phyloP scores from a whole-genome alignment of 2,329 filamentous ascomycete genomes.

The Trichophyton benhamiae region DNA sequence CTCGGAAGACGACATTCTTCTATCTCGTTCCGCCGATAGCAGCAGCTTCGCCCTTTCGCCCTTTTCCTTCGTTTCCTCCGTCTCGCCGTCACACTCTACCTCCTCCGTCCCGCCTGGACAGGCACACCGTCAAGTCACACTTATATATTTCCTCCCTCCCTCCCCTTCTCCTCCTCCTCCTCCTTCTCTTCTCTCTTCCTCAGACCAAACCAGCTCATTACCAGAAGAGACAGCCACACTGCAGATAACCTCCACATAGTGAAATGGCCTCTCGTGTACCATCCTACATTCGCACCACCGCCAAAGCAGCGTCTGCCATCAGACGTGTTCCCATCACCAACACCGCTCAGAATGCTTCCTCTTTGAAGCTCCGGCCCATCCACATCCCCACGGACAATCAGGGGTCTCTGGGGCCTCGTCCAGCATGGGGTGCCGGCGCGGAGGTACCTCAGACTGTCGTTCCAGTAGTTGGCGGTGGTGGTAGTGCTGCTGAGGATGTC shows the following conservation, averaged over 20 bases:
- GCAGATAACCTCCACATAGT: not conserved
- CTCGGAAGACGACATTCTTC: not conserved
- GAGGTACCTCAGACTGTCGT: not conserved
- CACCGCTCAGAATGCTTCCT: not conserved
- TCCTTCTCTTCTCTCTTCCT: not conserved
- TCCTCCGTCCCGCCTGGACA: not conserved
- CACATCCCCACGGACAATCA: not conserved
- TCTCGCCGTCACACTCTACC: not conserved
- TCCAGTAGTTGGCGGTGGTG: not conserved
- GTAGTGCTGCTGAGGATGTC: not conserved
- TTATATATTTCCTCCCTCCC: not conserved
- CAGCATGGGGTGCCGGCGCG: not conserved
- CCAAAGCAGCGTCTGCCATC: conserved; percentile 4
- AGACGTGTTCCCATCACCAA: conserved; percentile 1
- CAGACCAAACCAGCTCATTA: not conserved
- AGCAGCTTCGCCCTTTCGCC: not conserved
- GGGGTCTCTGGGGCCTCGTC: not conserved
- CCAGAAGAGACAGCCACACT: not conserved
- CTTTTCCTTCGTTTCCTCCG: not conserved
- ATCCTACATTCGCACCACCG: conserved; percentile 1
- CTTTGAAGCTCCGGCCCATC: conserved; percentile 1
- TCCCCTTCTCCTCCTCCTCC: not conserved
- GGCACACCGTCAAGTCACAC: not conserved
- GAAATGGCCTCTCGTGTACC: conserved; percentile 6
- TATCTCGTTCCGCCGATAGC: not conserved